These are phyloP conservation scores for Phenoliferia sp. DNA, from an alignment of 1,284 basidiomycete genomes.

Conservation along the genomic window DNA sequence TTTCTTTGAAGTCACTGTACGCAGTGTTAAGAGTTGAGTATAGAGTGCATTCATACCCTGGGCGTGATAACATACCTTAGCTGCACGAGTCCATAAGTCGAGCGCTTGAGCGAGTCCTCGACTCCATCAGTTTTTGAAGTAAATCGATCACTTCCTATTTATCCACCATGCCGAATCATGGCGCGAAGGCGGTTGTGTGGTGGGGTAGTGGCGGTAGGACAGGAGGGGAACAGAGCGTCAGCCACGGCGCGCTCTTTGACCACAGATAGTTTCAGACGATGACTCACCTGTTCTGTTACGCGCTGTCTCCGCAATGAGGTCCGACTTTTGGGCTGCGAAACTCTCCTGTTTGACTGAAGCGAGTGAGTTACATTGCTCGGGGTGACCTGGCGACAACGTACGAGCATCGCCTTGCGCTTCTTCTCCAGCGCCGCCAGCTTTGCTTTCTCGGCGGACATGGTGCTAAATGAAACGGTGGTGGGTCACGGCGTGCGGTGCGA, in stretches of 20 bases:
- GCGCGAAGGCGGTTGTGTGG: background rate
- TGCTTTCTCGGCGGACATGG: slow-evolving; percentile 10
- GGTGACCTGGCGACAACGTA: too few species aligned
- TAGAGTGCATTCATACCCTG: background rate
- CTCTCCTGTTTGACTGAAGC: slow-evolving; percentile 52
- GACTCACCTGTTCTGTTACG: slow-evolving; percentile 36
- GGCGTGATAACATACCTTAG: slow-evolving; percentile 85
- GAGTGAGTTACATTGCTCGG: too few species aligned
- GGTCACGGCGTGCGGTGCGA: too few species aligned
- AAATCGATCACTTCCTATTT: slow-evolving; percentile 63
- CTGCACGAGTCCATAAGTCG: slow-evolving; percentile 86
- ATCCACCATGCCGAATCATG: background rate
- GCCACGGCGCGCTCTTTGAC: background rate
- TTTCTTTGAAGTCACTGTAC: slow-evolving; percentile 38
- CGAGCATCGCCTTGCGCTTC: slow-evolving; percentile 69
- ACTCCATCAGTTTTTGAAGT: slow-evolving; percentile 90
- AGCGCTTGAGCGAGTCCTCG: slow-evolving; percentile 89
- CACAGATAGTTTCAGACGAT: background rate
- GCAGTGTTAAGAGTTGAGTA: background rate
- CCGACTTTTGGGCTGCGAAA: slow-evolving; percentile 81
- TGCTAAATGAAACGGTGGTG: too few species aligned
- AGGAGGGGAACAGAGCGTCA: background rate
- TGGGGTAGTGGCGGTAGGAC: background rate
- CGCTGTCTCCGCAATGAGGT: slow-evolving; percentile 53
- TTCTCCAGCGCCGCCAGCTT: slow-evolving; percentile 54